phyloP scores from a whole-genome alignment of 257 asterid genomes.

The Dorcoceras hygrometricum region DNA sequence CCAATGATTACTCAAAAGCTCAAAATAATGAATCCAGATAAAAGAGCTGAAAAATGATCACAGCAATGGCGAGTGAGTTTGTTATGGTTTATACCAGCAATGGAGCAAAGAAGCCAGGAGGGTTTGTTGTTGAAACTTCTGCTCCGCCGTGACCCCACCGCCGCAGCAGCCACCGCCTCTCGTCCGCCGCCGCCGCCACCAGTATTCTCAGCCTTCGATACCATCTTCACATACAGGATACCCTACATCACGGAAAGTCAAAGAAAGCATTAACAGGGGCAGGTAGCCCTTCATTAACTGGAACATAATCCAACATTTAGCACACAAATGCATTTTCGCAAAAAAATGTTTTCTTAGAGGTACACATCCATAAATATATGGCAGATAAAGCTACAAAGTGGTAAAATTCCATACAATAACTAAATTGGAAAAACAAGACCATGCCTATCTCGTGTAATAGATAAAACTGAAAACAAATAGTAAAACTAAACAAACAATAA shows the following conservation, averaged over 20 bases:
- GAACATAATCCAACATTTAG: background rate
- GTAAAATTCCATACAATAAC: background rate
- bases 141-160: slow-evolving; percentile 34
- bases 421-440: background rate
- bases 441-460: background rate
- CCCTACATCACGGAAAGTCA: slow-evolving; percentile 27
- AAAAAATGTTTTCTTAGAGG: background rate
- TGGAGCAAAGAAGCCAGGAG: slow-evolving; percentile 87
- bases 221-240: slow-evolving; percentile 37
- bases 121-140: slow-evolving; percentile 64
- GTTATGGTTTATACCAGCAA: slow-evolving; percentile 57
- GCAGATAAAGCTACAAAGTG: slow-evolving; percentile 17
- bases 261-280: background rate
- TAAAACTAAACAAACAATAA: background rate
- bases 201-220: slow-evolving; percentile 38
- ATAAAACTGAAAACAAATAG: slow-evolving; percentile 10
- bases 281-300: slow-evolving; percentile 7
- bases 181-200: slow-evolving; percentile 33
- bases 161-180: slow-evolving; percentile 23
- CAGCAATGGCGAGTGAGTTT: background rate
- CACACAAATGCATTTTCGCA: slow-evolving; percentile 3
- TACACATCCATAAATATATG: background rate
- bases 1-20: background rate
- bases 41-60: background rate
- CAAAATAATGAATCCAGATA: background rate